Conservation (phyloP, 331 rosid species). For the Saraca asoca region DNA sequence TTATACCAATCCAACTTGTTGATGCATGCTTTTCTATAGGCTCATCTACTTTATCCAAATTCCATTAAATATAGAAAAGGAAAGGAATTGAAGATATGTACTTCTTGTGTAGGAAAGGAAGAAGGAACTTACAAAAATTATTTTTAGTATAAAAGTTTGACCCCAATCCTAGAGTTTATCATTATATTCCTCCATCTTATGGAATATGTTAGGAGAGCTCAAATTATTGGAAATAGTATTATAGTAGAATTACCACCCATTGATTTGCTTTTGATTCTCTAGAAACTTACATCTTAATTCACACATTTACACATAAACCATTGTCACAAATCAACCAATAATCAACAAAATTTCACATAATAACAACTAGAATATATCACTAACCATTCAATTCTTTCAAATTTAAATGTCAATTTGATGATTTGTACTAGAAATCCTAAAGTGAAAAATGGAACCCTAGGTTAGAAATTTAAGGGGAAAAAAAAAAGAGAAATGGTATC, state of each 20-base stretch:
- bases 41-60: neutral
- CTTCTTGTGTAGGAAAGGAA: neutral
- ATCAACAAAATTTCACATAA: too few relatives aligned
- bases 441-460: too few relatives aligned
- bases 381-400: too few relatives aligned
- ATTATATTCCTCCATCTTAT: neutral
- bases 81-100: neutral
- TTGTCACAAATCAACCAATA: too few relatives aligned
- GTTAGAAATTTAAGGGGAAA: too few relatives aligned
- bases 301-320: too few relatives aligned
- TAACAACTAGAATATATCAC: too few relatives aligned
- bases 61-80: neutral
- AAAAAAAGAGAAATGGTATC: too few relatives aligned
- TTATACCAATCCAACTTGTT: neutral
- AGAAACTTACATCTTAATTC: too few relatives aligned
- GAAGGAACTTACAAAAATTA: neutral
- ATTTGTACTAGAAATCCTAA: too few relatives aligned
- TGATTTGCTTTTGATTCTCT: constrained; percentile 11
- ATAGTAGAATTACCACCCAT: constrained; percentile 18
- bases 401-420: too few relatives aligned
- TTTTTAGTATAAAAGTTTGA: neutral
- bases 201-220: neutral
- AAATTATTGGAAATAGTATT: neutral
- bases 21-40: constrained; percentile 1
- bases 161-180: neutral